Conservation (phyloP, 2,329 filamentous ascomycete genomes). For the Alternaria ventricosa region DNA sequence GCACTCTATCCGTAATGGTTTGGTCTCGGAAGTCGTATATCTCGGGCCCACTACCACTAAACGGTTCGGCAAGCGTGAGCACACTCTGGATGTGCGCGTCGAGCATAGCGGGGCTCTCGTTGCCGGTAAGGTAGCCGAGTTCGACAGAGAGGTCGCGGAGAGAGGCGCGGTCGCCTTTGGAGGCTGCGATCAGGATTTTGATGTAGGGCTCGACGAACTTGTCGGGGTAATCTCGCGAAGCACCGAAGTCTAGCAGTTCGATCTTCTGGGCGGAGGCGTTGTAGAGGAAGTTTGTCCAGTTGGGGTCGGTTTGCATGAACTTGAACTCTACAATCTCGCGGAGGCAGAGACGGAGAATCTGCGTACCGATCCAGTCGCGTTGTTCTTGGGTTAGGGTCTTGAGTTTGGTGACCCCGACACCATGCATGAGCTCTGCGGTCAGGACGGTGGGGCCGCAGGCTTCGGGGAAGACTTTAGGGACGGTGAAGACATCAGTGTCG, state of each 20-base stretch:
- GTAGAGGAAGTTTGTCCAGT: conserved; percentile 99
- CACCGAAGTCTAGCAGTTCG: conserved; percentile 94
- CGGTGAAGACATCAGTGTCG: conserved; percentile 75
- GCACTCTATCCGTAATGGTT: conserved; percentile 94
- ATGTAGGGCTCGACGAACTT: conserved; percentile 83
- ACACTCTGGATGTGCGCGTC: conserved; percentile 90
- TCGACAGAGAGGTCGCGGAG: conserved; percentile 74
- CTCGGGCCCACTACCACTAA: conserved; percentile 73
- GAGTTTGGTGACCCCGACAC: conserved; percentile 83
- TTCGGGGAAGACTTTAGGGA: conserved; percentile 78
- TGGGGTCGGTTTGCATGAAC: conserved; percentile 99
- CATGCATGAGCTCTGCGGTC: conserved; percentile 91
- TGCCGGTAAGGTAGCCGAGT: conserved; percentile 90
- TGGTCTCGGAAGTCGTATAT: conserved; percentile 93
- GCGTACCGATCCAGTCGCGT: conserved; percentile 93
- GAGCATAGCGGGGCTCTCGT: conserved; percentile 84
- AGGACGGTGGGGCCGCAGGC: conserved; percentile 86
- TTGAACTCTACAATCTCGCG: conserved; percentile 92
- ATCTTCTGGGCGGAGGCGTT: conserved; percentile 74
- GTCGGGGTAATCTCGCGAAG: conserved; percentile 82
- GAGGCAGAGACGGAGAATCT: conserved; percentile 88
- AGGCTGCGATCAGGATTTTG: conserved; percentile 78
- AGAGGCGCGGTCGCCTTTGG: conserved; percentile 68
- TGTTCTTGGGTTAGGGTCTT: conserved; percentile 78
- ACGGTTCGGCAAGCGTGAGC: conserved; percentile 90